phyloP scores from a whole-genome alignment of 352 stramenopile species.

The Phytopythium vexans region DNA sequence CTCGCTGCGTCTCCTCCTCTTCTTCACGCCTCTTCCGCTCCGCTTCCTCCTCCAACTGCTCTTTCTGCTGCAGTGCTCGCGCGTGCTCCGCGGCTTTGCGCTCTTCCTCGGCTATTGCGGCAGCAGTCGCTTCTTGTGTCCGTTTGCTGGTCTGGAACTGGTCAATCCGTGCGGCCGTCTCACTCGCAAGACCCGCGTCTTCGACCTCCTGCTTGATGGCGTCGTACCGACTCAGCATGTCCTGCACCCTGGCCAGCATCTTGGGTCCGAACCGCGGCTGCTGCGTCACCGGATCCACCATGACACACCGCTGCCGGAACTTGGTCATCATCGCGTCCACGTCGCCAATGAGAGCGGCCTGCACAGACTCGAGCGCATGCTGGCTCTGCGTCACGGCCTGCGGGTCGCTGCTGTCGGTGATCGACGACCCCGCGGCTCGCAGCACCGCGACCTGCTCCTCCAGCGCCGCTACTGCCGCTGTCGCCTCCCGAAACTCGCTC shows the following conservation, averaged over 20 bases:
- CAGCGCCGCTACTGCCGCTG: slow-evolving; percentile 34
- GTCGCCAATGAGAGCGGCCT: slow-evolving; percentile 28
- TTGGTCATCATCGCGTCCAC: slow-evolving; percentile 38
- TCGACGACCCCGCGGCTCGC: slow-evolving; percentile 2
- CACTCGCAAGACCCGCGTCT: slow-evolving; percentile 19
- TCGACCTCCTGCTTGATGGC: slow-evolving; percentile 26
- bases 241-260: slow-evolving; percentile 63
- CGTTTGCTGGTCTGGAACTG: slow-evolving; percentile 8
- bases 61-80: slow-evolving; percentile 10
- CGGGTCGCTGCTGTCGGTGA: neutral
- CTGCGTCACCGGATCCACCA: slow-evolving; percentile 73
- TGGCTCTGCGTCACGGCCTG: slow-evolving; percentile 10
- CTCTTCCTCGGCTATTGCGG: slow-evolving; percentile 5
- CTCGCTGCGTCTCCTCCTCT: slow-evolving; percentile 16
- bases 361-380: slow-evolving; percentile 5
- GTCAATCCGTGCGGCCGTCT: slow-evolving; percentile 13
- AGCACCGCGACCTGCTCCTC: slow-evolving; percentile 33
- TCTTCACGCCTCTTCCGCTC: slow-evolving; percentile 14
- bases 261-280: slow-evolving; percentile 72
- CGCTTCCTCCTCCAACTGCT: slow-evolving; percentile 16
- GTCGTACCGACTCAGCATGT: slow-evolving; percentile 53
- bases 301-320: slow-evolving; percentile 42
- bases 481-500: slow-evolving; percentile 53
- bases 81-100: slow-evolving; percentile 9
- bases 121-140: no score